Evolutionary conservation across 1,139 yeast species (phyloP).

Genomic region (Kodamaea fungicola): DNA sequence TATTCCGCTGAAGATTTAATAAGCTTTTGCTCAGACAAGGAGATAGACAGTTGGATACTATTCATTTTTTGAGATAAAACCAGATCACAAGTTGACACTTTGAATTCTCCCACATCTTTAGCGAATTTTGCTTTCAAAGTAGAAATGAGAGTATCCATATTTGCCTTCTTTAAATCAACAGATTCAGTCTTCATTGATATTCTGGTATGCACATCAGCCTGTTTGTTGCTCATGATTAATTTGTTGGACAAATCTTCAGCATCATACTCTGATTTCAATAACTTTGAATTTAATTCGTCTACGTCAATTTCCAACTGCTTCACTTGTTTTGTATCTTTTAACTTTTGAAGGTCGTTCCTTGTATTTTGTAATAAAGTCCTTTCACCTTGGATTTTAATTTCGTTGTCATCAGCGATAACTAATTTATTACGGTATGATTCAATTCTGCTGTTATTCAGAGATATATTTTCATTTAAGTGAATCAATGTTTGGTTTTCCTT

Average conservation of each 20-base stretch:
- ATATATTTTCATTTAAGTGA: conserved; percentile 34
- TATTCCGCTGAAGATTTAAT: conserved; percentile 7
- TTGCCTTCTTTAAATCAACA: conserved; percentile 12
- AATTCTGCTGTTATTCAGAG: conserved; percentile 28
- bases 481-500: conserved; percentile 40
- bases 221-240: conserved; percentile 50
- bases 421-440: conserved; percentile 32
- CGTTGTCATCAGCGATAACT: conserved; percentile 34
- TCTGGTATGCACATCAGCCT: conserved; percentile 43
- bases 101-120: conserved; percentile 17
- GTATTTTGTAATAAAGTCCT: conserved; percentile 32
- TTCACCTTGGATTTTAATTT: conserved; percentile 37
- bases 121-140: conserved; percentile 13
- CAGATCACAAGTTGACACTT: conserved; percentile 19
- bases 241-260: conserved; percentile 53
- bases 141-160: conserved; percentile 19
- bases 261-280: conserved; percentile 47
- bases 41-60: conserved; percentile 8
- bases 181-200: conserved; percentile 13
- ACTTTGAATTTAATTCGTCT: conserved; percentile 31
- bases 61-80: conserved; percentile 14
- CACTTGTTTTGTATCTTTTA: conserved; percentile 26
- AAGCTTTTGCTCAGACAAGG: conserved; percentile 9
- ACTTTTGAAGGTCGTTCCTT: conserved; percentile 24
- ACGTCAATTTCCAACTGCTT: conserved; percentile 35